These are phyloP conservation scores for Dioscorea alata DNA, from an alignment of 106 monocot genomes.

Conservation along the genomic window DNA sequence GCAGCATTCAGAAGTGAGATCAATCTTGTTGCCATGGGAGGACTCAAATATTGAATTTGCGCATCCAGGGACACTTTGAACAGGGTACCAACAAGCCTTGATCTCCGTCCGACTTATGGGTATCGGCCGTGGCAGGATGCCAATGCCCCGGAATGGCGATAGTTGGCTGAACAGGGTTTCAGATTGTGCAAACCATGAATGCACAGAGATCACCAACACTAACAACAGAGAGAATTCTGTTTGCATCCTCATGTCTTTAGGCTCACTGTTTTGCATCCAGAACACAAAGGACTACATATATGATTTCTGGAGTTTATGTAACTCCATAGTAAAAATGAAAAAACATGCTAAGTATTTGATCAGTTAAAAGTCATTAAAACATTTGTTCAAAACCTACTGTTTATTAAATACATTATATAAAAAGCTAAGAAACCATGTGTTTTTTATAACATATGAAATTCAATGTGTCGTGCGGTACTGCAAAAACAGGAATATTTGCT, in stretches of 20 bases:
- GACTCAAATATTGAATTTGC: neutral
- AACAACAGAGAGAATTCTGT: neutral
- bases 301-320: neutral
- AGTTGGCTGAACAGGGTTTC: neutral
- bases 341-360: too few relatives aligned
- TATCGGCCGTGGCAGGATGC: neutral
- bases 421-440: too few relatives aligned
- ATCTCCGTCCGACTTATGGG: neutral
- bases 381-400: too few relatives aligned
- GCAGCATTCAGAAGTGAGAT: neutral
- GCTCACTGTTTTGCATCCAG: neutral
- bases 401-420: too few relatives aligned
- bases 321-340: too few relatives aligned
- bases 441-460: too few relatives aligned
- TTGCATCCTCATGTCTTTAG: neutral
- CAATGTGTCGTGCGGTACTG: too few relatives aligned
- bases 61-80: neutral
- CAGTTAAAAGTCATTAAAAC: too few relatives aligned
- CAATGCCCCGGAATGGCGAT: neutral
- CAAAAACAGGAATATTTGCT: too few relatives aligned
- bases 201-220: neutral
- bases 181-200: neutral
- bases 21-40: neutral
- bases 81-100: neutral
- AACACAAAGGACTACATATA: neutral